Percentiles rank a stretch among this genome's conserved stretches.
These are phyloP conservation scores for Clarireedia homoeocarpa DNA, from an alignment of 2,329 filamentous ascomycete genomes.

Conservation along the genomic window DNA sequence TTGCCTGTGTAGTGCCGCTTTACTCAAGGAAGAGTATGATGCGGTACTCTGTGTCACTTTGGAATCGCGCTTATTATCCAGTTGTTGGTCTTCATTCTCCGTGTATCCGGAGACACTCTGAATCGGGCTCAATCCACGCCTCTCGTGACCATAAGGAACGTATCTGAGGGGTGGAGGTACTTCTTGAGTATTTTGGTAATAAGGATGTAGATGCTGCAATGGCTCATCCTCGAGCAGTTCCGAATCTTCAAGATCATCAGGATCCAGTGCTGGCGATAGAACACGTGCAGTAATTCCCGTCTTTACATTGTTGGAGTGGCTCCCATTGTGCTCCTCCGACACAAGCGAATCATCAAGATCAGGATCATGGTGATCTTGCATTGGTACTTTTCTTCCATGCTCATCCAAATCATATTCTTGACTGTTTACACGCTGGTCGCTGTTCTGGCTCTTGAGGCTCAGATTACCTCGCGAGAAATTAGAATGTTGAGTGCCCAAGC, in stretches of 20 bases:
- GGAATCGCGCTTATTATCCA: conserved; percentile 45
- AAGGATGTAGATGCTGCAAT: conserved; percentile 8
- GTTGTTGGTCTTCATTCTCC: conserved; percentile 49
- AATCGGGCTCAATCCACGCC: conserved; percentile 75
- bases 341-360: conserved; percentile 21
- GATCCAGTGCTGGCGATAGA: conserved; percentile 33
- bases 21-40: conserved; percentile 56
- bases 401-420: conserved; percentile 30
- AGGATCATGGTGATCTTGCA: conserved; percentile 18
- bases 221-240: conserved; percentile 12
- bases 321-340: conserved; percentile 27
- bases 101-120: conserved; percentile 87
- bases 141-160: conserved; percentile 59
- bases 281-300: conserved; percentile 29
- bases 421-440: conserved; percentile 36
- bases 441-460: conserved; percentile 36
- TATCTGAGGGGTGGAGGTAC: conserved; percentile 58
- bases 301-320: conserved; percentile 20
- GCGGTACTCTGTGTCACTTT: conserved; percentile 43
- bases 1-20: conserved; percentile 41
- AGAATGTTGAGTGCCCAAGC: conserved; percentile 58
- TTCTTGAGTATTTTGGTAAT: conserved; percentile 40
- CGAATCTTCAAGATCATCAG: conserved; percentile 26
- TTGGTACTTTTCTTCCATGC: conserved; percentile 27
- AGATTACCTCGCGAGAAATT: conserved; percentile 38